These are phyloP conservation scores for Cryptococcus deneoformans DNA, from an alignment of 1,284 basidiomycete genomes.

Conservation along the genomic window DNA sequence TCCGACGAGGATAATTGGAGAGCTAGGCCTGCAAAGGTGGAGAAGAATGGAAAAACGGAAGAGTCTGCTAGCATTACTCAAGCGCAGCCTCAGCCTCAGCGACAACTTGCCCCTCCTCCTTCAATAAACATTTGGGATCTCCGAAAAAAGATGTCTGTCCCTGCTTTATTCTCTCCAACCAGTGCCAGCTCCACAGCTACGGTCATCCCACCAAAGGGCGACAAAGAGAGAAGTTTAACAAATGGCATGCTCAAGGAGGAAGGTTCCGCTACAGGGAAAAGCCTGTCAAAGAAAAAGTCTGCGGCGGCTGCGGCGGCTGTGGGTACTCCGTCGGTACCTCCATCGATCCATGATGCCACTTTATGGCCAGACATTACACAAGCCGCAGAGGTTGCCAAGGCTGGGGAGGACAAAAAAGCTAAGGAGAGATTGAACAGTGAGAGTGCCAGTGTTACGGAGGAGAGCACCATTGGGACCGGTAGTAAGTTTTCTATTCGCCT, in stretches of 20 bases:
- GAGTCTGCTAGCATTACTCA: background rate
- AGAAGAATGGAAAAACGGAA: constrained; percentile 1
- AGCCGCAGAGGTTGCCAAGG: constrained; percentile 24
- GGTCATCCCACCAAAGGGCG: background rate
- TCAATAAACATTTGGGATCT: constrained; percentile 43
- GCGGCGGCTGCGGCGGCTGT: constrained; percentile 6
- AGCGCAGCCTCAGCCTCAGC: constrained; percentile 17
- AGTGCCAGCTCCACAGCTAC: constrained; percentile 2
- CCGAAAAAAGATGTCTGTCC: constrained; percentile 30
- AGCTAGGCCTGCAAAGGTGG: constrained; percentile 18
- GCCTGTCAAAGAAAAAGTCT: constrained; percentile 15
- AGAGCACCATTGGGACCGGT: constrained; percentile 6
- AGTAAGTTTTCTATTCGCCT: constrained; percentile 18
- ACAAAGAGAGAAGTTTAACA: constrained; percentile 1
- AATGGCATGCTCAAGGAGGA: constrained; percentile 3
- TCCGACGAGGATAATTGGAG: constrained; percentile 37
- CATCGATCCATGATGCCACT: constrained; percentile 27
- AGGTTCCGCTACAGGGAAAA: constrained; percentile 13
- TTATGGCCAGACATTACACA: constrained; percentile 44
- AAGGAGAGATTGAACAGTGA: constrained; percentile 22
- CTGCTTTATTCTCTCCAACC: background rate
- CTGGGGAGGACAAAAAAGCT: constrained; percentile 25
- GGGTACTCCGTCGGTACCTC: constrained; percentile 2
- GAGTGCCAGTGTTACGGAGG: constrained; percentile 15
- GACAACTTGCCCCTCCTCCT: constrained; percentile 22